A percentile compares a stretch with the other conserved stretches of the same genome.
These are phyloP conservation scores for Paramecium tetraurelia DNA, from an alignment of 73 alveolate genomes.

Conservation along the genomic window DNA sequence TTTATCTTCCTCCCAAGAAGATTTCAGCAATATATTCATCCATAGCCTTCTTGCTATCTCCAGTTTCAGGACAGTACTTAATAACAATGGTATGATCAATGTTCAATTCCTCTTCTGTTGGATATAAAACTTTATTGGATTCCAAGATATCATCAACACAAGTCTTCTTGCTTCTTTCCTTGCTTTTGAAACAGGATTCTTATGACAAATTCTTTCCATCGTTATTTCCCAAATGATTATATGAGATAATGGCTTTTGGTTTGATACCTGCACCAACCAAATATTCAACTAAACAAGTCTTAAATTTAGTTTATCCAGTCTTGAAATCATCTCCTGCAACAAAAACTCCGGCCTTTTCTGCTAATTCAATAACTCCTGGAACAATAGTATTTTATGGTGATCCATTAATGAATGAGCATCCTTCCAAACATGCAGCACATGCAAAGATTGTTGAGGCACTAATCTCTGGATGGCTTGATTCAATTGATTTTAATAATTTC, in stretches of 20 bases:
- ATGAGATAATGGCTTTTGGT: conserved; percentile 74
- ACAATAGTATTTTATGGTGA: conserved; percentile 92
- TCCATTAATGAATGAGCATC: conserved; percentile 83
- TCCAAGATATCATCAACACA: conserved; percentile 92
- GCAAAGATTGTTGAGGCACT: conserved; percentile 66
- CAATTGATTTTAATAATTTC: conserved; percentile 64
- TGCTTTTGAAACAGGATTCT: conserved; percentile 87
- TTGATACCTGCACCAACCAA: conserved; percentile 81
- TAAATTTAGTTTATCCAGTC: conserved; percentile 90
- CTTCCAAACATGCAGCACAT: conserved; percentile 87
- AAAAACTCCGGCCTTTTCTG: conserved; percentile 80
- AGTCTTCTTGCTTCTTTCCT: conserved; percentile 90
- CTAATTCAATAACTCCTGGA: conserved; percentile 86
- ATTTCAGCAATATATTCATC: conserved; percentile 93
- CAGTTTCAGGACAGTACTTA: conserved; percentile 93
- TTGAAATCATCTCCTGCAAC: conserved; percentile 92
- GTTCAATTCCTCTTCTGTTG: conserved; percentile 76
- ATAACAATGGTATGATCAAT: conserved; percentile 95
- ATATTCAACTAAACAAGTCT: conserved; percentile 87
- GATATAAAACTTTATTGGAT: conserved; percentile 84
- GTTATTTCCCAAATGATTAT: conserved; percentile 96
- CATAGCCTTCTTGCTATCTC: conserved; percentile 96
- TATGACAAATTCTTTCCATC: conserved; percentile 93
- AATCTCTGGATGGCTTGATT: conserved; percentile 63
- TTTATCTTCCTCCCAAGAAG: conserved; percentile 91